A percentile compares a stretch with the other conserved stretches of the same genome.
Conservation (phyloP, 306 rosid species). For the Begonia loranthoides region DNA sequence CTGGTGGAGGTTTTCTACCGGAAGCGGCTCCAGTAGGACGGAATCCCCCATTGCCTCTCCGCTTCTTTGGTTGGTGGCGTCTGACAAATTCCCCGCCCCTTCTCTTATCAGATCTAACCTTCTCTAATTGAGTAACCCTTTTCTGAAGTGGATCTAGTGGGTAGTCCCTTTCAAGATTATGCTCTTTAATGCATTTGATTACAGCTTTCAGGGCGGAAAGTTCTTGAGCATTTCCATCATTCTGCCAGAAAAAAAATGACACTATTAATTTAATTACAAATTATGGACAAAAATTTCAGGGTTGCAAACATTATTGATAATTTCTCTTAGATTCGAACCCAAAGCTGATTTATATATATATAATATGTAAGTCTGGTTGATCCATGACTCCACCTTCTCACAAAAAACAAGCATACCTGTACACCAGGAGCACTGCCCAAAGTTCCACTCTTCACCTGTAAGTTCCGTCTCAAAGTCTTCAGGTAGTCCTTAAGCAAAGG, state of each 20-base stretch:
- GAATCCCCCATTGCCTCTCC: slow-evolving; percentile 32
- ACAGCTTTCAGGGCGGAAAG: slow-evolving; percentile 51
- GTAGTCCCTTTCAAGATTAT: slow-evolving; percentile 57
- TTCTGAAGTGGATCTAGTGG: slow-evolving; percentile 65
- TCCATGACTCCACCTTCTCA: not conserved
- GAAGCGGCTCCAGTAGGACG: slow-evolving; percentile 23
- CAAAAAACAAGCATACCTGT: slow-evolving; percentile 26
- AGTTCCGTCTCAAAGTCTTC: slow-evolving; percentile 58
- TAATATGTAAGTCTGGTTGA: too few species aligned
- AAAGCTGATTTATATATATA: not conserved
- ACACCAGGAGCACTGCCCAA: slow-evolving; percentile 24
- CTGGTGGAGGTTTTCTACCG: slow-evolving; percentile 40
- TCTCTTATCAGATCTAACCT: slow-evolving; percentile 43
- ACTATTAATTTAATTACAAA: not conserved
- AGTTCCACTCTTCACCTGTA: slow-evolving; percentile 49
- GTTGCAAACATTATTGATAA: too few species aligned
- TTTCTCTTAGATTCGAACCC: not conserved
- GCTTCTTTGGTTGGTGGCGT: slow-evolving; percentile 45
- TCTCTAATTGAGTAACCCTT: slow-evolving; percentile 62
- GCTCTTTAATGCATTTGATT: slow-evolving; percentile 43
- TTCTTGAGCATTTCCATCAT: slow-evolving; percentile 39
- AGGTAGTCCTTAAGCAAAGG: slow-evolving; percentile 60
- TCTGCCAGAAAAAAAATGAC: slow-evolving; percentile 9
- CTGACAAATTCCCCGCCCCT: slow-evolving; percentile 36
- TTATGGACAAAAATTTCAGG: not conserved